Evolutionary conservation across 1,284 basidiomycete genomes (phyloP), one percentile per base, ranked within the genome.

Genomic region (Golubevia pallescens): DNA sequence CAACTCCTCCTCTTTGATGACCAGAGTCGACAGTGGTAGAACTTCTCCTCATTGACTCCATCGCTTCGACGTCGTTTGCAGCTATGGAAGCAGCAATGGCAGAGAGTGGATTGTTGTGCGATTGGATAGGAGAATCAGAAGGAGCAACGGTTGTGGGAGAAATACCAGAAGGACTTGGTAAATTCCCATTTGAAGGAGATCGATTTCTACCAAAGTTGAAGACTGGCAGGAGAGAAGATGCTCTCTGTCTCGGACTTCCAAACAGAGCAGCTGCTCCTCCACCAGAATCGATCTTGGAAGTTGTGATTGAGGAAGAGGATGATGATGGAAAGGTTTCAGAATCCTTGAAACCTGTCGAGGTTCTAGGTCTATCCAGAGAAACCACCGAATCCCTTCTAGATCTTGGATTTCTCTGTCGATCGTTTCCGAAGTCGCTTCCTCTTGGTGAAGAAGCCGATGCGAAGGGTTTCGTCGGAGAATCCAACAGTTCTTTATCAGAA

Each of bases 201-300:
- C 77, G 62, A 53, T 65, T 63, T 16, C 70, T 56, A 54, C 61
- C 67, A 63, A 75, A 77, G 54, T 67, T 68, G 13, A 78, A 69
- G 1, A 67, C 67, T 21, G 74, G 76, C 3, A 78, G 60, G 56
- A 78, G 56, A n/a, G 77, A 78, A 16, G 77, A 77, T 5, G 77
- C 72, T 34, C 77, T 63, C 16, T 68, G 75, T 16, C 73, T 61
- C 13, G 70, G 61, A 7, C 42, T 6, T 65, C 75, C 77, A 52
- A 78, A 78, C 1, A 78, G 68, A 7, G 57, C 62, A 6, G 71
- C 75, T 6, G 75, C 77, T 53, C 77, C 77, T 5, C 77, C 75
- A 8, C 66, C 66, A n/a, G 70, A 63, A n/a, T 78, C 77, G 53
- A 78, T 57, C 32, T 61, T 65, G 0, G 76, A 78, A 14, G 62